These are phyloP conservation scores for Ascochyta lentis DNA, from an alignment of 2,329 filamentous ascomycete genomes.

Conservation along the genomic window DNA sequence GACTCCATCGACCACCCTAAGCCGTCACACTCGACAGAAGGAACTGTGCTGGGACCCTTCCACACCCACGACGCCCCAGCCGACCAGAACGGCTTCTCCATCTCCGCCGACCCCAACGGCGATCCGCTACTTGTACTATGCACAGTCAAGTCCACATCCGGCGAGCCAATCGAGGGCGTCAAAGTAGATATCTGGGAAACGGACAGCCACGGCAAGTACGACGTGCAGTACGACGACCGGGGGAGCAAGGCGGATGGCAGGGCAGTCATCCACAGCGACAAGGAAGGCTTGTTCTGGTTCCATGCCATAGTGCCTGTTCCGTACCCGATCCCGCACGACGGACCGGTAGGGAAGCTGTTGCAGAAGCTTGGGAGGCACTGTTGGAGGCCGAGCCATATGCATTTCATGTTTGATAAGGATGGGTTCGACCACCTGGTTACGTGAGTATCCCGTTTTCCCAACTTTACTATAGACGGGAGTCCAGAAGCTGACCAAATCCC, in stretches of 20 bases:
- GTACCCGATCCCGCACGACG: slow-evolving; percentile 83
- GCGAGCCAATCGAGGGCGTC: slow-evolving; percentile 67
- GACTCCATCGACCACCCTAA: slow-evolving; percentile 87
- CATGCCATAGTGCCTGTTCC: slow-evolving; percentile 82
- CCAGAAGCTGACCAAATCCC: neutral
- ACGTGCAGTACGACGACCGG: slow-evolving; percentile 75
- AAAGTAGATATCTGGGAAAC: slow-evolving; percentile 88
- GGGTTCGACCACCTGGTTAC: slow-evolving; percentile 76
- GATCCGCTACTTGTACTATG: slow-evolving; percentile 76
- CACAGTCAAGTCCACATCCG: slow-evolving; percentile 69
- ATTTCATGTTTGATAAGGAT: slow-evolving; percentile 69
- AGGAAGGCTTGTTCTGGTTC: slow-evolving; percentile 82
- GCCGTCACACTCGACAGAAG: slow-evolving; percentile 72
- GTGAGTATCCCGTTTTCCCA: slow-evolving; percentile 59
- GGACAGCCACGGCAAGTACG: slow-evolving; percentile 79
- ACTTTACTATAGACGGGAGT: neutral
- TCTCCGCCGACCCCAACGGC: slow-evolving; percentile 73
- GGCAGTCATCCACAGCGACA: slow-evolving; percentile 72
- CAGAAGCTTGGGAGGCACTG: slow-evolving; percentile 40
- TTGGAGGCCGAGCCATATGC: slow-evolving; percentile 49
- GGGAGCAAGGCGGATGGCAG: slow-evolving; percentile 70
- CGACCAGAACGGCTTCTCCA: slow-evolving; percentile 63
- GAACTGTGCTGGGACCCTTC: slow-evolving; percentile 82
- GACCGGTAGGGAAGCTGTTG: slow-evolving; percentile 66
- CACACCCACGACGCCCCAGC: slow-evolving; percentile 77